Percentiles rank a stretch among this genome's conserved stretches.
Conservation (phyloP, 1,284 basidiomycete species). For the Cryptococcus sp. region DNA sequence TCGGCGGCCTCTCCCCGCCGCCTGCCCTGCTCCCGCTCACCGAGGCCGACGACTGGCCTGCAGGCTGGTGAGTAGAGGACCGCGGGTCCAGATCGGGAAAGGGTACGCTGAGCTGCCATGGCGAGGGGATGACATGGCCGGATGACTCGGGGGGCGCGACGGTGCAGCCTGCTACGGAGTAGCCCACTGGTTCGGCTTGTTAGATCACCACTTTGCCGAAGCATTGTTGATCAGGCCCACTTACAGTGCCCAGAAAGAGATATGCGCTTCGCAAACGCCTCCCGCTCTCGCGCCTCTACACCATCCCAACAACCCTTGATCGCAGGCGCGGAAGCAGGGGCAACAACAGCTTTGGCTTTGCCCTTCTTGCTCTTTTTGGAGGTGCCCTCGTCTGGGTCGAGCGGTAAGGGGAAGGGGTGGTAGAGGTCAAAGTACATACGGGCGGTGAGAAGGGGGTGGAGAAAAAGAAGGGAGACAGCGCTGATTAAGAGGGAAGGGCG, state of each 20-base stretch:
- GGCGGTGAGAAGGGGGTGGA: too few relatives aligned
- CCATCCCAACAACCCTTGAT: slow-evolving; percentile 38
- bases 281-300: slow-evolving; percentile 29
- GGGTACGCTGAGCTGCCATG: slow-evolving; percentile 34
- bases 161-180: slow-evolving; percentile 43
- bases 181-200: slow-evolving; percentile 43
- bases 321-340: neutral
- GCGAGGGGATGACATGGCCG: slow-evolving; percentile 29
- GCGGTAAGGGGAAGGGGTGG: slow-evolving; percentile 40
- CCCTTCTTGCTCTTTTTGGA: slow-evolving; percentile 40
- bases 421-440: slow-evolving; percentile 49
- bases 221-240: slow-evolving; percentile 8
- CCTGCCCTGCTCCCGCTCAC: neutral
- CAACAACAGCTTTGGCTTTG: slow-evolving; percentile 32
- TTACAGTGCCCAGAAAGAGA: slow-evolving; percentile 43
- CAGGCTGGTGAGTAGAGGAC: slow-evolving; percentile 1
- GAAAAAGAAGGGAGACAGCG: too few relatives aligned
- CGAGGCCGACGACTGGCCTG: neutral
- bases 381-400: slow-evolving; percentile 3
- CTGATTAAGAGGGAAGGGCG: too few relatives aligned
- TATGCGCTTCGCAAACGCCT: slow-evolving; percentile 31
- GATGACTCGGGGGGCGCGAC: slow-evolving; percentile 30
- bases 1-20: slow-evolving; percentile 15
- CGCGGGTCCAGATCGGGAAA: slow-evolving; percentile 45
- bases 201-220: neutral